Evolutionary conservation across 1,284 basidiomycete species (phyloP).

Genomic region (Irpex lacteus): DNA sequence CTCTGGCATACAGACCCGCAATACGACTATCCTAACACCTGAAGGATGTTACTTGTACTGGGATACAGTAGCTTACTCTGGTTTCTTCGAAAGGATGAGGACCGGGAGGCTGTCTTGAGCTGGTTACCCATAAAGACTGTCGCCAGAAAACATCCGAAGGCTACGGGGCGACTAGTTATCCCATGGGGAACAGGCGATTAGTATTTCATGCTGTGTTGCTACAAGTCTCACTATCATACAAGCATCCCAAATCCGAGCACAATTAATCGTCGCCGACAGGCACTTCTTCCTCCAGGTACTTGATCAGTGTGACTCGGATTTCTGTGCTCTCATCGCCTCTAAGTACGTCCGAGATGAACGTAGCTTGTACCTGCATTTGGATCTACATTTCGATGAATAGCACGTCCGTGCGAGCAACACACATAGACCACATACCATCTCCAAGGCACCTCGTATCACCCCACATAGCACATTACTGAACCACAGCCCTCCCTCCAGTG

Average conservation of each 20-base stretch:
- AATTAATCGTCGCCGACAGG: constrained; percentile 75
- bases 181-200: background rate
- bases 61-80: too few species aligned
- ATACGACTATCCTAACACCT: too few species aligned
- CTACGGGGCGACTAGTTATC: too few species aligned
- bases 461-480: constrained; percentile 97
- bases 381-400: constrained; percentile 51
- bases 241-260: background rate
- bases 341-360: constrained; percentile 88
- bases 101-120: too few species aligned
- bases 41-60: too few species aligned
- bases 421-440: constrained; percentile 75
- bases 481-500: constrained; percentile 89
- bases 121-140: too few species aligned
- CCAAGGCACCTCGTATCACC: constrained; percentile 88
- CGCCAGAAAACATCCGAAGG: too few species aligned
- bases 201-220: background rate
- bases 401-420: background rate
- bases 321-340: constrained; percentile 95
- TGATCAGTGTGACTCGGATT: constrained; percentile 86
- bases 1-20: too few species aligned
- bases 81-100: too few species aligned
- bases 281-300: constrained; percentile 94
- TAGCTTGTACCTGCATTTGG: constrained; percentile 93
- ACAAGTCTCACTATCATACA: constrained; percentile 10